phyloP scores from a whole-genome alignment of 202 grass and related monocot genomes.

The Zizania palustris region DNA sequence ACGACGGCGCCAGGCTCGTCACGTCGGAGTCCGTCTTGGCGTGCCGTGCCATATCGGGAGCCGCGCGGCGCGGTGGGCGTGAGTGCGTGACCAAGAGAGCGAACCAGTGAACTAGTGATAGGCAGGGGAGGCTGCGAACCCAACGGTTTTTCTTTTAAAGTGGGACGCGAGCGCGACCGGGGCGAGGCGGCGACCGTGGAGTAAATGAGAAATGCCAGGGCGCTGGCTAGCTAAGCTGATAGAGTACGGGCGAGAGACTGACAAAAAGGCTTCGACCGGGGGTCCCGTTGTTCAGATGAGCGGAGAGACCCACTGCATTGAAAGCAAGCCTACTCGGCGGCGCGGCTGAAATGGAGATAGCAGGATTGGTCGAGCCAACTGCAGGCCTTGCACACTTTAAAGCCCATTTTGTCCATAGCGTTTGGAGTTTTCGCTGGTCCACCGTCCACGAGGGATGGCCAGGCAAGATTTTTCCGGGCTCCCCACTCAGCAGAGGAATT shows the following conservation, averaged over 20 bases:
- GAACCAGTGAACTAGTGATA: background rate
- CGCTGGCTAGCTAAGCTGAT: background rate
- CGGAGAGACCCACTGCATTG: background rate
- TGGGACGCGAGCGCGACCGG: constrained; percentile 1
- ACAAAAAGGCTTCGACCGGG: no score
- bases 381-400: background rate
- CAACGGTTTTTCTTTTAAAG: background rate
- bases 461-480: no score
- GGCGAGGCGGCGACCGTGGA: background rate
- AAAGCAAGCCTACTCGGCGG: background rate
- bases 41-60: constrained; percentile 56
- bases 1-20: constrained; percentile 78
- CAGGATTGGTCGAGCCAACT: background rate
- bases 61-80: constrained; percentile 32
- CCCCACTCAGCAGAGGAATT: no score
- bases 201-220: background rate
- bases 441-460: no score
- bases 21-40: constrained; percentile 89
- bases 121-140: no score
- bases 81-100: background rate
- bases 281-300: background rate
- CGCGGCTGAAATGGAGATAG: background rate
- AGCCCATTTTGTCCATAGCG: background rate
- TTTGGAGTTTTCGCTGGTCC: no score
- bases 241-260: no score